Evolutionary conservation across 2,329 filamentous ascomycete species (phyloP), one percentile per base, ranked within the genome.

Genomic region (Colletotrichum sp.): DNA sequence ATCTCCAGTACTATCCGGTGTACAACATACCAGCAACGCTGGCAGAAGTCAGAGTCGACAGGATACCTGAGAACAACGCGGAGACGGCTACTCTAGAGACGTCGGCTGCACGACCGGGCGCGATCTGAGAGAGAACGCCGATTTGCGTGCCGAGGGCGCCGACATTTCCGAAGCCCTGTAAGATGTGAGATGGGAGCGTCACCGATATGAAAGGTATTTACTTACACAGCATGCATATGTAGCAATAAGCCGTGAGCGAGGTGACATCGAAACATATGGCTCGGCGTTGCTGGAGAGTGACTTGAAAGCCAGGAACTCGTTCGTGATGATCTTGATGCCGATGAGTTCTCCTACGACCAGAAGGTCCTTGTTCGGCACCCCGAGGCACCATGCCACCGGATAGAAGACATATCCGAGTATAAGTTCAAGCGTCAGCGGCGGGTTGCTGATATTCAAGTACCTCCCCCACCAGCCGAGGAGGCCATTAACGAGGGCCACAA

Each of bases 341-440:
- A 76, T 76, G 39, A 76, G 73, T 57, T 76, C 73, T 2, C 69
- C 73, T 2, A 76, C 73, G 3, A 72, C 57, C 18, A 21, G 55
- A 10, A 76, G 44, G 39, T 76, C 73, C 69, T 73, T 68, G 24
- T 63, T 69, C 15, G 73, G 73, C 28, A 95, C 94, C 77, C 94
- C 94, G 4, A 95, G 89, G 9, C 95, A 85, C 88, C 94, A 95
- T 4, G 94, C 91, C 64, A 95, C 86, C 0, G 93, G 93, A 83
- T 94, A 95, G 84, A 92, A 94, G 77, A 95, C 80, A 82, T 95
- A 95, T 59, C 93, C 93, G 26, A 95, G 85, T 73, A 95, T 91
- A 71, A 95, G 85, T 82, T 95, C 88, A 30, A 95, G 87, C 4
- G 92, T 95, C 72, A 95, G 85, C 1, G 73, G 73, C 30, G 73